A percentile compares a stretch with the other conserved stretches of the same genome.
These are phyloP conservation scores for Pleodorina starrii DNA, from an alignment of 139 green algal species.

Conservation along the genomic window DNA sequence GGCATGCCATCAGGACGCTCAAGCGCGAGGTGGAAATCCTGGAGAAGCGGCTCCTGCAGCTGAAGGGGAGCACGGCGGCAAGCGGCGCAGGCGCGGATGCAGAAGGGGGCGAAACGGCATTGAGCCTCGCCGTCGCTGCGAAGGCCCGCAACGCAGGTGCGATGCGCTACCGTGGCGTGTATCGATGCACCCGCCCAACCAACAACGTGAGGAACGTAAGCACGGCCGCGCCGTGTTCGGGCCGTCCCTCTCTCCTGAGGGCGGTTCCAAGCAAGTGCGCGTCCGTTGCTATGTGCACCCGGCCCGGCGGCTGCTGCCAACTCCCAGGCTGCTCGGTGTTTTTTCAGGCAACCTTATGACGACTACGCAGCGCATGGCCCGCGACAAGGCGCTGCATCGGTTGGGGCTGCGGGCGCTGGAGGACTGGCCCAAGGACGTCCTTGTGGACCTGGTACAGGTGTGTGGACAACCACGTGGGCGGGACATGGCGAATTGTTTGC, in stretches of 20 bases:
- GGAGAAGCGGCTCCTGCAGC: constrained; percentile 66
- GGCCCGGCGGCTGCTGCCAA: too few species aligned
- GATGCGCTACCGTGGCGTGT: too few species aligned
- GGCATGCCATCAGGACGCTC: constrained; percentile 48
- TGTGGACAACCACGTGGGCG: too few species aligned
- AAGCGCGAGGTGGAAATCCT: constrained; percentile 80
- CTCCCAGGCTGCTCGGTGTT: too few species aligned
- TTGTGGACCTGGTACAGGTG: constrained; percentile 82
- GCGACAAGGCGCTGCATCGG: constrained; percentile 75
- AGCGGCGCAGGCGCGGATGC: constrained; percentile 33
- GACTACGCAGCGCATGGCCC: constrained; percentile 69
- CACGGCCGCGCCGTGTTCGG: too few species aligned
- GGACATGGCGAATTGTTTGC: too few species aligned
- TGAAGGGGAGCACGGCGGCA: background rate
- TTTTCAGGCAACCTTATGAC: constrained; percentile 53
- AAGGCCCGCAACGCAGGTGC: background rate
- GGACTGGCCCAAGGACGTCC: constrained; percentile 68
- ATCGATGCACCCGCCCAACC: too few species aligned
- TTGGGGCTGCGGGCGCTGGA: constrained; percentile 75
- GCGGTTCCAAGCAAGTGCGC: too few species aligned
- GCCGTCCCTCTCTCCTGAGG: too few species aligned
- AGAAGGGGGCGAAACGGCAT: constrained; percentile 49
- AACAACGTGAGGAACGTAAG: too few species aligned
- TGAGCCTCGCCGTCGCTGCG: constrained; percentile 42
- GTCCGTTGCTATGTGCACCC: too few species aligned